phyloP scores from a whole-genome alignment of 2,329 filamentous ascomycete genomes.

The Sarocladiaceae sp. region DNA sequence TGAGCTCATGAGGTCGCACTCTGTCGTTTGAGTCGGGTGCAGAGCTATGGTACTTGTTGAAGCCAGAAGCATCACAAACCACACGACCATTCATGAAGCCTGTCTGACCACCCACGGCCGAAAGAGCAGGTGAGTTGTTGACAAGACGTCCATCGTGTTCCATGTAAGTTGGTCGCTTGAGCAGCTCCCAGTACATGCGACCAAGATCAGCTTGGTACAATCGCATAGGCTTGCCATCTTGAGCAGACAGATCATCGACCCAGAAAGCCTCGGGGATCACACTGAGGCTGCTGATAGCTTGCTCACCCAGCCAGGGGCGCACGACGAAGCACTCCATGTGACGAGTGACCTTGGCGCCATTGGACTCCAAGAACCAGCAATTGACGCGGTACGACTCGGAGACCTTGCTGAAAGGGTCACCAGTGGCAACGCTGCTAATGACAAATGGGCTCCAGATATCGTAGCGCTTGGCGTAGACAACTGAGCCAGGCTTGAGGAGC shows the following conservation, averaged over 20 bases:
- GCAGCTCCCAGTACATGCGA: slow-evolving; percentile 42
- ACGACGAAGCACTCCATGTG: slow-evolving; percentile 32
- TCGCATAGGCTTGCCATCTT: slow-evolving; percentile 26
- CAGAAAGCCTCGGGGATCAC: slow-evolving; percentile 40
- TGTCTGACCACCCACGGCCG: slow-evolving; percentile 24
- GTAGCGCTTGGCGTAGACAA: slow-evolving; percentile 37
- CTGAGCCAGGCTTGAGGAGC: slow-evolving; percentile 39
- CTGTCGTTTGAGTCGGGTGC: slow-evolving; percentile 21
- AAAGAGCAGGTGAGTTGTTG: slow-evolving; percentile 10
- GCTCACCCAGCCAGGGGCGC: slow-evolving; percentile 37
- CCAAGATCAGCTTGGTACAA: slow-evolving; percentile 37
- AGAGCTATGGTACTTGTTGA: slow-evolving; percentile 27
- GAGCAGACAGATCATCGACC: slow-evolving; percentile 28
- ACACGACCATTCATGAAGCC: slow-evolving; percentile 36
- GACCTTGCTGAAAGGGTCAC: slow-evolving; percentile 10
- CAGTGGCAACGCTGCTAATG: slow-evolving; percentile 28
- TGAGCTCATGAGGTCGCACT: slow-evolving; percentile 8
- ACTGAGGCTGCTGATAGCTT: slow-evolving; percentile 34
- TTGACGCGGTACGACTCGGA: slow-evolving; percentile 24
- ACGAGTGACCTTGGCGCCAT: slow-evolving; percentile 28
- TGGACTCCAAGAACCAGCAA: slow-evolving; percentile 38
- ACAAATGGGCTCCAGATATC: slow-evolving; percentile 38
- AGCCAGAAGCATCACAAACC: slow-evolving; percentile 39
- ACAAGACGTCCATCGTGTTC: slow-evolving; percentile 39
- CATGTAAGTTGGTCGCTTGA: slow-evolving; percentile 41